Evolutionary conservation across 2,329 filamentous ascomycete genomes (phyloP).

Genomic region (Cladorrhinum sp.): DNA sequence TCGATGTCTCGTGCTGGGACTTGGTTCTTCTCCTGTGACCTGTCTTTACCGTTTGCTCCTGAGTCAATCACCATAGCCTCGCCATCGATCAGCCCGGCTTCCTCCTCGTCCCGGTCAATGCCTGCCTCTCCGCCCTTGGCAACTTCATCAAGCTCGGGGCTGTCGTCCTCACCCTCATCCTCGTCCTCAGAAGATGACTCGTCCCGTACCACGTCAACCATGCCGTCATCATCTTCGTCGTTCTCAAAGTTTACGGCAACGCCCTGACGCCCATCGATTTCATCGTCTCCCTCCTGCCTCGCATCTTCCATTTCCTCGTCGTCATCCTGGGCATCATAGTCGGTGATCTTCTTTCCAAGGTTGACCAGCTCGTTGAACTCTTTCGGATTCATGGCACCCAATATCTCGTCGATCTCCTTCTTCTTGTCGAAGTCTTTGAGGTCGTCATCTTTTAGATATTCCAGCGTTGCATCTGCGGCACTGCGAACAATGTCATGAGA

Average conservation of each 20-base stretch:
- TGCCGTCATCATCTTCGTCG: conserved; percentile 75
- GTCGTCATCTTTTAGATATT: conserved; percentile 90
- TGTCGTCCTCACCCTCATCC: conserved; percentile 59
- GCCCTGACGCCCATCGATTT: conserved; percentile 91
- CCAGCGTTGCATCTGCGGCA: conserved; percentile 86
- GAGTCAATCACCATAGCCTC: conserved; percentile 85
- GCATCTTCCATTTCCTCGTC: conserved; percentile 81
- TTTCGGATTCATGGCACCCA: conserved; percentile 81
- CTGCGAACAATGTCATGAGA: conserved; percentile 88
- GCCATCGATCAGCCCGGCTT: conserved; percentile 51
- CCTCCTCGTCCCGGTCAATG: conserved; percentile 48
- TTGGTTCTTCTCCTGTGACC: conserved; percentile 55
- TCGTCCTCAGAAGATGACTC: conserved; percentile 82
- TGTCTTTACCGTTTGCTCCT: conserved; percentile 47
- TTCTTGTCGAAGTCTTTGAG: conserved; percentile 98
- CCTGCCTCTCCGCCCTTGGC: conserved; percentile 50
- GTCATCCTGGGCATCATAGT: conserved; percentile 95
- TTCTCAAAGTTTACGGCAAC: conserved; percentile 96
- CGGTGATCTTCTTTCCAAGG: conserved; percentile 96
- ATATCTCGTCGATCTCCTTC: conserved; percentile 90
- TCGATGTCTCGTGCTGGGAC: conserved; percentile 89
- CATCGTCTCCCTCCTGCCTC: conserved; percentile 61
- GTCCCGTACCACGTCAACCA: conserved; percentile 84
- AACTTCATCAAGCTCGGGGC: conserved; percentile 50
- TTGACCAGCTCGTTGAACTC: conserved; percentile 97